phyloP scores from a whole-genome alignment of 352 stramenopile genomes.

The Globisporangium carolinianum region DNA sequence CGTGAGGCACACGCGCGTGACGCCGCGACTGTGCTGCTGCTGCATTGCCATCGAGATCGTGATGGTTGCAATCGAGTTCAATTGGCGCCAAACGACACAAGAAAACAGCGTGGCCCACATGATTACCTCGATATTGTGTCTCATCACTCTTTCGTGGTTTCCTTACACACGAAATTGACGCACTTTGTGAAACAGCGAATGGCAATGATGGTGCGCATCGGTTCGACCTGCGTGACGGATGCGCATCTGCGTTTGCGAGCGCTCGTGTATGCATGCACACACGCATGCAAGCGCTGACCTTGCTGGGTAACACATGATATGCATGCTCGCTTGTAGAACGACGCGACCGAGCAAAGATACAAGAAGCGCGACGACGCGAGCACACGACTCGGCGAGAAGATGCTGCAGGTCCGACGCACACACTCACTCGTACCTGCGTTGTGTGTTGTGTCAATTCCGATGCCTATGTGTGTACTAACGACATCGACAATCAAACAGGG shows the following conservation, averaged over 20 bases:
- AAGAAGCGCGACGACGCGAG: slow-evolving; percentile 73
- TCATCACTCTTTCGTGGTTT: background rate
- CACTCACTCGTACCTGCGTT: background rate
- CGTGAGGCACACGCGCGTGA: slow-evolving; percentile 54
- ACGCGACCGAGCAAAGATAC: slow-evolving; percentile 26
- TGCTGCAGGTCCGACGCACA: slow-evolving; percentile 44
- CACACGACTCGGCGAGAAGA: slow-evolving; percentile 69
- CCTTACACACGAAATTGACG: too few species aligned
- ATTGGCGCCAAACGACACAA: background rate
- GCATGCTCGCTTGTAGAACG: slow-evolving; percentile 2
- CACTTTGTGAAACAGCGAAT: slow-evolving; percentile 1
- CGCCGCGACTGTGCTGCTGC: slow-evolving; percentile 1
- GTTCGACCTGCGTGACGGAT: background rate
- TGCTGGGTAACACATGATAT: too few species aligned
- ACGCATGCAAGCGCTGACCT: too few species aligned
- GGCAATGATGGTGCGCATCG: slow-evolving; percentile 1
- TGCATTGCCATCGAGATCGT: background rate
- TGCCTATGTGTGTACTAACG: too few species aligned
- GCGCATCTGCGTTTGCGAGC: background rate
- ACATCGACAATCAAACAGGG: slow-evolving; percentile 20
- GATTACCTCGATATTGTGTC: background rate
- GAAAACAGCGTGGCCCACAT: background rate
- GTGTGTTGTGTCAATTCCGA: too few species aligned
- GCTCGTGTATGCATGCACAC: background rate
- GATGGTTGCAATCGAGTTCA: background rate